Evolutionary conservation across 1,284 basidiomycete species (phyloP), one percentile per base, ranked within the genome.

Genomic region (Cryptococcus sp.): DNA sequence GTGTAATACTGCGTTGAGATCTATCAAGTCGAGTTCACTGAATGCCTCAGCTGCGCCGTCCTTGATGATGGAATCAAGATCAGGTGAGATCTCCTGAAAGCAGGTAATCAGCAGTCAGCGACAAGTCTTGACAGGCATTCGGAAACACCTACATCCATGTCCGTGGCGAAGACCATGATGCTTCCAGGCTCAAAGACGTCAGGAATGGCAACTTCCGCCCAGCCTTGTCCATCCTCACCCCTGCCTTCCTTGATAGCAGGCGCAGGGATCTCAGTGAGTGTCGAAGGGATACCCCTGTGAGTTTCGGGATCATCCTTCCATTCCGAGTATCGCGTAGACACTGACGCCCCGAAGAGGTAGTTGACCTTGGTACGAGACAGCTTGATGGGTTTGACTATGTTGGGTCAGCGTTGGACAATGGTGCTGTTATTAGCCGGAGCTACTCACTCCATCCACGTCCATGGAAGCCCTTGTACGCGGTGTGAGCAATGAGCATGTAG

Each of bases 141-240:
- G 7, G 31, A 17, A 44, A 22, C 3, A 67, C 68, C 60, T 51
- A 69, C 70, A 49, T 89, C 84, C 62, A 92, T 83, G 66, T 88
- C 85, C 0, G 93, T 94, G 71, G 88, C 85, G 71, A 95, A 95
- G 19, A 97, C 69, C 86, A 96, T 87, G 69, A 96, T 86, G 65
- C 89, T 91, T 8, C 93, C 93, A 0, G 93, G 93, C 31, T 92
- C 91, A 80, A 97, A 97, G 65, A 83, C 81, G 35, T 91, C 86
- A 0, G 93, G 93, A 1, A 95, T 86, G 23, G 84, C 71, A 59
- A 97, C 86, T 74, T 93, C 90, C 20, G 87, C 83, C 73, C 83
- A 90, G 3, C 42, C 42, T 0, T 86, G 83, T 0, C 89, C 90
- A 59, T 87, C 85, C 23, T 75, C 73, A 66, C 91, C 90, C 16